phyloP scores from a whole-genome alignment of 768 basidiomycete genomes.

The Phlegmacium glaucopus region DNA sequence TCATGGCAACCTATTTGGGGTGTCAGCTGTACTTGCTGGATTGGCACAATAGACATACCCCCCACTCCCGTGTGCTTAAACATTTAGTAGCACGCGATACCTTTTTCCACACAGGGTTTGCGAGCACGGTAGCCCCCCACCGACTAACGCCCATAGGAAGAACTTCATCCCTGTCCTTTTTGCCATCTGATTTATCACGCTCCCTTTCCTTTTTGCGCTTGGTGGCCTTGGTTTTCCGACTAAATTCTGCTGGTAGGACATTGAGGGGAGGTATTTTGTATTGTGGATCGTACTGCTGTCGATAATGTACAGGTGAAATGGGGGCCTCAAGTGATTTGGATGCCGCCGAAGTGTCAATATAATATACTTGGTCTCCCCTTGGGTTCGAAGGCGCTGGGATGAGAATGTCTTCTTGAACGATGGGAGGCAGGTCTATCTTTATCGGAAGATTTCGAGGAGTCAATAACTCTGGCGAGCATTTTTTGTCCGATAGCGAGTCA shows the following conservation, averaged over 20 bases:
- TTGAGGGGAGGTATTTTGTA: slow-evolving; percentile 58
- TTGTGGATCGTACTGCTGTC: slow-evolving; percentile 38
- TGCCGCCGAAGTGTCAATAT: slow-evolving; percentile 14
- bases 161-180: slow-evolving; percentile 57
- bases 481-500: not conserved
- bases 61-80: slow-evolving; percentile 78
- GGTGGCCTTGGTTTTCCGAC: slow-evolving; percentile 34
- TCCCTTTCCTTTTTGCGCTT: slow-evolving; percentile 46
- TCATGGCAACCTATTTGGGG: slow-evolving; percentile 60
- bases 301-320: slow-evolving; percentile 21
- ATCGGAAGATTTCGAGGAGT: slow-evolving; percentile 9
- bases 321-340: slow-evolving; percentile 10
- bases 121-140: slow-evolving; percentile 73
- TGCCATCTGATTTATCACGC: slow-evolving; percentile 38
- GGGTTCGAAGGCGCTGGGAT: slow-evolving; percentile 24
- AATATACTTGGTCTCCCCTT: slow-evolving; percentile 6
- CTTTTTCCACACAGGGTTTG: slow-evolving; percentile 74
- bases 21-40: not conserved
- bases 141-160: slow-evolving; percentile 59
- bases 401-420: slow-evolving; percentile 23
- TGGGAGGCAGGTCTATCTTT: slow-evolving; percentile 17
- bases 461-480: not conserved
- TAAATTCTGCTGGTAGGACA: slow-evolving; percentile 51
- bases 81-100: slow-evolving; percentile 74
- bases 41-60: slow-evolving; percentile 46